Base-by-base conservation (phyloP, 192 early-diverging fungal genomes). In the Geranomyces michiganensis region DNA sequence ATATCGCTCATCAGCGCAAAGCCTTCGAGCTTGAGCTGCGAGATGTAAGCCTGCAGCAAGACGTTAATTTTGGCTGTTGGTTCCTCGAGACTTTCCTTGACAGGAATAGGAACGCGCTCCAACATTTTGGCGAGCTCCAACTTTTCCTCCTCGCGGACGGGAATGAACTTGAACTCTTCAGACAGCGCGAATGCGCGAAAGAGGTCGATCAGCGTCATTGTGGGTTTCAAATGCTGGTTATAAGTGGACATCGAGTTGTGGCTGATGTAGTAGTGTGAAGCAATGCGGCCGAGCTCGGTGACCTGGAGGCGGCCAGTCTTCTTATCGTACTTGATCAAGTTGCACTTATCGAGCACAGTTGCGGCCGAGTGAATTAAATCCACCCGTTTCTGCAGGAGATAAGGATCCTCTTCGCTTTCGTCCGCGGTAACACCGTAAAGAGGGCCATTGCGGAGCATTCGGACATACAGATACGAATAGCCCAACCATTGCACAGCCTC, bases 1-100 rank as follows among this genome's bases (percentile, higher is more conserved):
- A 96, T 94, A 67, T 99, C 97, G n/a, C 94, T 88, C 67, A 95
- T 93, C 43, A 99, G 82, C 13, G 97, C 95, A 79, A 98, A 95
- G 0, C 96, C 96, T 36, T 96, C 90, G 36, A 99, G 70, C 65
- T 91, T 90, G 33, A 98, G 87, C 67, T 94, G 91, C n/a, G 95
- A 95, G 55, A 99, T 95, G 77, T 98, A 92, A 0, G 93, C 83
- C 76, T 99, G 97, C 31, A 99, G 82, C 44, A 99, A 77, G 26
- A 95, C 92, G 72, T 94, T 95, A 68, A 97, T 90, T 77, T 99
- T 99, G 53, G 95, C 92, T 32, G 90, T 89, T 0, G 96, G 90
- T 59, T 93, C 92, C 72, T 97, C 96, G 7, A 94, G 80, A 45
- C 87, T 85, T 71, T 95, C 96, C 82, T 97, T 96, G 68, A 99